These are phyloP conservation scores for Warburgia ugandensis DNA, from an alignment of 164 flowering plant genomes.

Conservation along the genomic window DNA sequence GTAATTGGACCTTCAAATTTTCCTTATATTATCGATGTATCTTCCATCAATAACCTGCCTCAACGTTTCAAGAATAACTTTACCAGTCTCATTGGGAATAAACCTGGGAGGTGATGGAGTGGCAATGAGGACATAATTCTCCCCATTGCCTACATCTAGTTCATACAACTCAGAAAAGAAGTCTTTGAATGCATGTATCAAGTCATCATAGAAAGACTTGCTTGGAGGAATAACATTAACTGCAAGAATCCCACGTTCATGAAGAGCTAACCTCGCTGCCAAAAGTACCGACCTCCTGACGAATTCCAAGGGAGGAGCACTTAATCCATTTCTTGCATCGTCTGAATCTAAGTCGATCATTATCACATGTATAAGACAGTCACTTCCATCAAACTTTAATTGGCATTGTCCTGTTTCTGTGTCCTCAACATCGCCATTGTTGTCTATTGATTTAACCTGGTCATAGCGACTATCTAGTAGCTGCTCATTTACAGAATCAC, in stretches of 20 bases:
- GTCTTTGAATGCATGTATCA: constrained; percentile 30
- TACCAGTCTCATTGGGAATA: constrained; percentile 13
- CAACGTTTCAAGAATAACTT: constrained; percentile 36
- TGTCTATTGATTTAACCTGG: too few relatives aligned
- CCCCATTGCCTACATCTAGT: constrained; percentile 69
- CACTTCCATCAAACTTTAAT: constrained; percentile 2
- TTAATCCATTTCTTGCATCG: constrained; percentile 44
- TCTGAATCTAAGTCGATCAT: constrained; percentile 84
- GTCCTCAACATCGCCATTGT: too few relatives aligned
- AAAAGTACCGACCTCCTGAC: constrained; percentile 34
- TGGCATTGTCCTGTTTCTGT: too few relatives aligned
- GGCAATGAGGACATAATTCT: constrained; percentile 72
- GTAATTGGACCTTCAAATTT: too few relatives aligned
- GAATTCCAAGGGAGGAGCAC: constrained; percentile 76
- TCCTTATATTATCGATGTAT: constrained; percentile 45
- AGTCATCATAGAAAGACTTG: constrained; percentile 28
- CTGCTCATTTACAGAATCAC: too few relatives aligned
- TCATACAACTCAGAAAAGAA: constrained; percentile 61
- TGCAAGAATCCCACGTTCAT: constrained; percentile 44
- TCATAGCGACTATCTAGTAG: too few relatives aligned
- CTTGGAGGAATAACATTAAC: constrained; percentile 60
- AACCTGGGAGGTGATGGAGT: constrained; percentile 23
- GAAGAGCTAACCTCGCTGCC: constrained; percentile 39
- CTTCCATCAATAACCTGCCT: constrained; percentile 21
- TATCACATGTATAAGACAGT: constrained; percentile 42